A percentile compares a stretch with the other conserved stretches of the same genome.
Evolutionary conservation across 345 rosid genomes (phyloP).

Genomic region (Citrus medica): DNA sequence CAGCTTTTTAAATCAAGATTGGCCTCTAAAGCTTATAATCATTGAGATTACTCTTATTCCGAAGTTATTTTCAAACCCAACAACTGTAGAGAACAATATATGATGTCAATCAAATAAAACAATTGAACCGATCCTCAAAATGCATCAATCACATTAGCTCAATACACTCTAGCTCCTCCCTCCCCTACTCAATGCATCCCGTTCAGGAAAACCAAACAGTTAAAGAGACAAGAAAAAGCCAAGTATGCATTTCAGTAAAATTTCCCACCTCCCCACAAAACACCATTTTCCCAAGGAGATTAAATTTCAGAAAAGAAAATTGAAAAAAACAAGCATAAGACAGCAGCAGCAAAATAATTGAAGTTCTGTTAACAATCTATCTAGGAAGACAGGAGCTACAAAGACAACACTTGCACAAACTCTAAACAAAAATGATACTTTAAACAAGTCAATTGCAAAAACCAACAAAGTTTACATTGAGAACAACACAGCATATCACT

Average conservation of each 20-base stretch:
- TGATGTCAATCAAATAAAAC: not conserved
- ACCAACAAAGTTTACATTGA: not conserved
- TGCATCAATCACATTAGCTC: not conserved
- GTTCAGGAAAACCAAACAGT: not conserved
- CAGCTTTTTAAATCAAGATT: not conserved
- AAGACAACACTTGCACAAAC: not conserved
- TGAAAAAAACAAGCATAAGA: not conserved
- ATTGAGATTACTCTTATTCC: not conserved
- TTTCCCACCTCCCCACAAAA: not conserved
- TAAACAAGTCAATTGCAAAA: not conserved
- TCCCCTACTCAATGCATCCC: not conserved
- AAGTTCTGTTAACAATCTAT: too few relatives aligned
- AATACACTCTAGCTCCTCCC: not conserved
- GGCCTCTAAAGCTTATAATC: not conserved
- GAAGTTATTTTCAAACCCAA: not conserved
- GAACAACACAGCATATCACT: not conserved
- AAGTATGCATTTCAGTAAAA: too few relatives aligned
- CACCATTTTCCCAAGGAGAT: not conserved
- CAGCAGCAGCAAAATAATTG: not conserved
- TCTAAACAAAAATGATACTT: not conserved
- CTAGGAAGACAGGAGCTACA: not conserved
- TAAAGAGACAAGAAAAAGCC: not conserved
- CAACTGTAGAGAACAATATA: not conserved
- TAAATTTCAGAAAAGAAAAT: not conserved
- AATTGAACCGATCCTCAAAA: not conserved